Evolutionary conservation across 345 rosid species (phyloP).

Genomic region (Eucalyptus polyanthemos): DNA sequence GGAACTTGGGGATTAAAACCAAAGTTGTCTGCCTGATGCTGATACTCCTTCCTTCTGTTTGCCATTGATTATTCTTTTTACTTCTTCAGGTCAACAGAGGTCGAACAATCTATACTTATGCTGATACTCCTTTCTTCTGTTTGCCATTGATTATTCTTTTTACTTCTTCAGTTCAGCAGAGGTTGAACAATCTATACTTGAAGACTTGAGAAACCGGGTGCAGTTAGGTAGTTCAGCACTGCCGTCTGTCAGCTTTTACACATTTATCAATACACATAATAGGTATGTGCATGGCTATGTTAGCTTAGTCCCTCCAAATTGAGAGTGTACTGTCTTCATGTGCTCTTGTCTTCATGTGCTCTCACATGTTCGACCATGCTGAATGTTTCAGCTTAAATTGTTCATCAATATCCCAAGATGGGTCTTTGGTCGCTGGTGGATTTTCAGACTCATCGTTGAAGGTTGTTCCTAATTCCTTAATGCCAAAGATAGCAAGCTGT

Average conservation of each 20-base stretch:
- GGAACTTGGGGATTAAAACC: not conserved
- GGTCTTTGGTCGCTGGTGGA: conserved; percentile 94
- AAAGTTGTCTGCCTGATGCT: not conserved
- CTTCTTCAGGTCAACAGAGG: conserved; percentile 57
- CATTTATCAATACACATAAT: conserved; percentile 85
- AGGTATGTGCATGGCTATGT: conserved; percentile 31
- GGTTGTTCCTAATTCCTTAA: conserved; percentile 18
- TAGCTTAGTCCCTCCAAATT: not conserved
- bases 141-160: not conserved
- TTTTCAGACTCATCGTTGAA: conserved; percentile 95
- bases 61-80: not conserved
- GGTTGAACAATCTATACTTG: conserved; percentile 87
- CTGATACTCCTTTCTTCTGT: not conserved
- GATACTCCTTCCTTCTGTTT: not conserved
- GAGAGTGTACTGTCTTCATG: not conserved
- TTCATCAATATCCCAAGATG: conserved; percentile 93
- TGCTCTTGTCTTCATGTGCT: not conserved
- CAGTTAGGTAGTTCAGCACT: conserved; percentile 68
- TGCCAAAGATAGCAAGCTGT: not conserved
- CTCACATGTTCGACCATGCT: not conserved
- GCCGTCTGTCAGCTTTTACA: conserved; percentile 94
- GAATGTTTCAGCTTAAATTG: conserved; percentile 53
- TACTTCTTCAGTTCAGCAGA: conserved; percentile 50
- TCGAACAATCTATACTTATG: conserved; percentile 68
- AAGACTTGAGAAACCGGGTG: conserved; percentile 91